Evolutionary conservation across 2,329 filamentous ascomycete genomes (phyloP), one percentile per base, ranked within the genome.

Genomic region (Stemphylium lycopersici): DNA sequence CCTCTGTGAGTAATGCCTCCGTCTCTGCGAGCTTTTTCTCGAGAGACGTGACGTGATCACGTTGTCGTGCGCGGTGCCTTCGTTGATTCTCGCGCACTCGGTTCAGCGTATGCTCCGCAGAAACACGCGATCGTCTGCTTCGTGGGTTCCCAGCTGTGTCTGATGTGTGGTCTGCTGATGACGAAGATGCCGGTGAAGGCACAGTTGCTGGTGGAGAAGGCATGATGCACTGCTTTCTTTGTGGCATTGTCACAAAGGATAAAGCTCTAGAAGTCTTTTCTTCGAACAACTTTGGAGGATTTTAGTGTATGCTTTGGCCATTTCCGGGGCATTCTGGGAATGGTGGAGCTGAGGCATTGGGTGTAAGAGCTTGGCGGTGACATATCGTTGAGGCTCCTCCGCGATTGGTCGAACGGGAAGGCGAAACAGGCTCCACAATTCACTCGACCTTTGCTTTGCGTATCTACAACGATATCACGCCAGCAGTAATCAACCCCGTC

Each of bases 1-100:
- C 69, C 4, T 60, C 63, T 1, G 57, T 60, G 1, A 74, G 58
- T 45, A 63, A 52, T n/a, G 52, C 41, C 36, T 74, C 68, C 4
- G 67, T 62, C 6, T 72, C 69, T 10, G 62, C 61, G 6, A 75
- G 64, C 55, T 65, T 65, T 15, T 63, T 49, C 59, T 80, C 78
- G 1, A 81, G 66, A 0, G 72, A 69, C 1, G 71, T 62, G 22
- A 82, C 74, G 33, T 75, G 72, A 33, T 73, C 70, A 41, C 76
- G 78, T 37, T 76, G 73, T 26, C 77, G 70, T 7, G 79, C 79
- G 4, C 81, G 78, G 59, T 83, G 80, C 20, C 80, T 76, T 34
- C 81, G 77, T 62, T 83, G 80, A 58, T 83, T 83, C 40, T 83
- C 77, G n/a, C 80, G 79, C 13, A 81, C 76, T 6, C 81, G 75